Evolutionary conservation across 2,329 filamentous ascomycete genomes (phyloP), one percentile per base, ranked within the genome.

Genomic region (Mycocentrospora acerina): DNA sequence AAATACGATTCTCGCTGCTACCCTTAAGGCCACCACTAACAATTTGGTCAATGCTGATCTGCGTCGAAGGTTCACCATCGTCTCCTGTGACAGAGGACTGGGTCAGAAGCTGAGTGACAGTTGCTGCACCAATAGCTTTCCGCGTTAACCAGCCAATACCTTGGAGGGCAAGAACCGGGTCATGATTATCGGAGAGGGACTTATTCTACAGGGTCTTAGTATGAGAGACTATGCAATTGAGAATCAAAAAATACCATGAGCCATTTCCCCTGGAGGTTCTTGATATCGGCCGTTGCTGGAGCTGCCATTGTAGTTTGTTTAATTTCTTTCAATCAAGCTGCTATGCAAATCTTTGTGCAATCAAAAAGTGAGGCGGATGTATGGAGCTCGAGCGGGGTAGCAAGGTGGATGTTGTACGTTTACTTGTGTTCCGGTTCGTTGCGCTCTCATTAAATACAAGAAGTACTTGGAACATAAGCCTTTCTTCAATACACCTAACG

Each of bases 11-110:
- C 62, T 87, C 83, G 13, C 70, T 69, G 13, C 77, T 90, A 55
- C 81, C 83, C 59, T 79, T 80, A 48, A 94, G 73, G 38, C 83
- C 85, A 43, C 83, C 88, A 7, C 85, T 87, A 25, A 80, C 74
- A 31, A 78, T 73, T 71, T 94, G 88, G 41, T 81, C 78, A 60
- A 90, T 83, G 68, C 86, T 79, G 67, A 93, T 78, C 71, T 85
- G 81, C 41, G 74, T 72, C 8, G 41, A 41, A 10, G 54, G 44
- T 24, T 44, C 37, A 16, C 46, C 46, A 13, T 57, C 52, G 24
- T 47, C 52, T 24, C 52, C 52, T n/a, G 47, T 53, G 12, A 43
- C 39, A 13, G 51, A 31, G 4, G 28, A 35, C 24, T 56, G 50
- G 38, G 63, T 80, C 37, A 86, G 66, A 45, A 77, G 64, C 47